Percentiles rank a stretch among this genome's conserved stretches.
These are phyloP conservation scores for Scutellaria minor DNA, from an alignment of 257 asterid species.

Conservation along the genomic window DNA sequence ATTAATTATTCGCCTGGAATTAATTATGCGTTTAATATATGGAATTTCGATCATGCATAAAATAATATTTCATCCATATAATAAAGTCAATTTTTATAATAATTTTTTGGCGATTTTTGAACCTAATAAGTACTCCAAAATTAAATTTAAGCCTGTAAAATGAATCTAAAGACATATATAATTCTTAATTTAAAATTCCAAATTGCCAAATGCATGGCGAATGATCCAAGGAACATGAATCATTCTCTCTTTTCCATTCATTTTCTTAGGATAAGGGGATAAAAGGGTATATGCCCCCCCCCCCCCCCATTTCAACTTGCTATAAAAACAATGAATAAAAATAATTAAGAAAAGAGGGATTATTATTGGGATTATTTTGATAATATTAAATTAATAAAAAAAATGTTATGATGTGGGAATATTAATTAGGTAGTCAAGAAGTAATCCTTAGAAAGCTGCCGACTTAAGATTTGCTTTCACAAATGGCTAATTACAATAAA, in stretches of 20 bases:
- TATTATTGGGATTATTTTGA: constrained; percentile 23
- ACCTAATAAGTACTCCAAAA: too few species aligned
- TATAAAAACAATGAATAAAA: too few species aligned
- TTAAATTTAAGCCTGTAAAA: neutral
- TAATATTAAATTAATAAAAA: constrained; percentile 23
- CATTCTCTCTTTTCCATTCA: constrained; percentile 29
- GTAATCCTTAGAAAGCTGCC: constrained; percentile 33
- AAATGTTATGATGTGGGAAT: constrained; percentile 34
- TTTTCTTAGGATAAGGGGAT: constrained; percentile 43
- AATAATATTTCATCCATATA: too few species aligned
- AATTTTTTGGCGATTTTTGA: too few species aligned
- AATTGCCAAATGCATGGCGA: neutral
- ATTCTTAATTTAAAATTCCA: constrained; percentile 3
- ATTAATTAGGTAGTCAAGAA: constrained; percentile 25
- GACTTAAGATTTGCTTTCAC: constrained; percentile 21
- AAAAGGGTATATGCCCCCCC: constrained; percentile 39
- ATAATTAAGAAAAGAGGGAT: neutral
- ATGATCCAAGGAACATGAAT: constrained; percentile 23
- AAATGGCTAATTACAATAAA: neutral
- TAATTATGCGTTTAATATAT: too few species aligned
- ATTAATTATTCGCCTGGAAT: neutral
- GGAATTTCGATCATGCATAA: too few species aligned
- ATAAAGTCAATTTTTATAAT: too few species aligned
- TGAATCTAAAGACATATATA: neutral
- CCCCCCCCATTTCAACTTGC: neutral